phyloP scores from a whole-genome alignment of 805 yeast genomes.

The Metschnikowia orientalis region DNA sequence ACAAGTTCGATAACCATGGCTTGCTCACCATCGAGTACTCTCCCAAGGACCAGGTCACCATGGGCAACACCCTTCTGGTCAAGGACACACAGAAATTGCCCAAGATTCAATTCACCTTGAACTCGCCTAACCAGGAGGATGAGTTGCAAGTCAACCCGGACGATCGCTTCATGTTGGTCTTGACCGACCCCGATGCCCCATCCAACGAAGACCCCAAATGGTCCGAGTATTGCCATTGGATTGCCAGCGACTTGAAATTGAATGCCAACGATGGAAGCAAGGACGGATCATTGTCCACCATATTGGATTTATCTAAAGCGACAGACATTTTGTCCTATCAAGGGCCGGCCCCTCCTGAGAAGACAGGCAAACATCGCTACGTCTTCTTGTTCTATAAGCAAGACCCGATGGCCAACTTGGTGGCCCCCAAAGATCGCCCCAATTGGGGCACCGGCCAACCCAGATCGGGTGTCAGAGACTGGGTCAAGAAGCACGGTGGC shows the following conservation, averaged over 20 bases:
- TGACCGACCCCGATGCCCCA: constrained; percentile 96
- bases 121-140: constrained; percentile 40
- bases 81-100: constrained; percentile 69
- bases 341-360: constrained; percentile 90
- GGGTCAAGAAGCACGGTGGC: constrained; percentile 58
- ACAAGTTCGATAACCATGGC: constrained; percentile 47
- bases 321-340: constrained; percentile 50
- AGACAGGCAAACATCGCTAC: constrained; percentile 84
- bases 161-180: constrained; percentile 64
- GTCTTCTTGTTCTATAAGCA: constrained; percentile 73
- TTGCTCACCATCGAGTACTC: constrained; percentile 59
- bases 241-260: constrained; percentile 51
- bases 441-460: constrained; percentile 87
- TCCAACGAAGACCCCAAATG: constrained; percentile 75
- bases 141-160: constrained; percentile 39
- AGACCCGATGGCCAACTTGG: constrained; percentile 40
- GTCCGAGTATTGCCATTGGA: constrained; percentile 83
- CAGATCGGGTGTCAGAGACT: constrained; percentile 70
- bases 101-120: constrained; percentile 58
- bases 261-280: constrained; percentile 24
- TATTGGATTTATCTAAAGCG: constrained; percentile 34
- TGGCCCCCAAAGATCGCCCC: constrained; percentile 53
- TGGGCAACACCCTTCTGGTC: constrained; percentile 70
- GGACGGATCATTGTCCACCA: constrained; percentile 24
- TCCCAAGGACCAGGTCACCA: constrained; percentile 58